phyloP scores from a whole-genome alignment of 495 filamentous ascomycete species.

The Clavariopsis aquatica region DNA sequence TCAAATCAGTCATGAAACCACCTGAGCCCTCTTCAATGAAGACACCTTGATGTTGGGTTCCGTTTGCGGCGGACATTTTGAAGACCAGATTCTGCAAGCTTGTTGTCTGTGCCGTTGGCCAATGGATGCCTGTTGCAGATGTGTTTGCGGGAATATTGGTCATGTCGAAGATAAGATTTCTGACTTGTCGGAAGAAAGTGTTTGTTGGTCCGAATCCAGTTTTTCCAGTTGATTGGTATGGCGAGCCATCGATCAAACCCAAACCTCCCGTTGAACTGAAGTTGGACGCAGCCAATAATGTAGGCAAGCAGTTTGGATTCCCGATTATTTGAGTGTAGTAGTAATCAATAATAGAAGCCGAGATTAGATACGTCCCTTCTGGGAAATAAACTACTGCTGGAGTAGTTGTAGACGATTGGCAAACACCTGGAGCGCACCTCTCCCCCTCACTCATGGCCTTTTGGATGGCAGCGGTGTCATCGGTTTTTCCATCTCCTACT shows the following conservation, averaged over 20 bases:
- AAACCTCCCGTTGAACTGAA: conserved; percentile 57
- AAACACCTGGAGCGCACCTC: conserved; percentile 41
- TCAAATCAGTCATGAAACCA: conserved; percentile 64
- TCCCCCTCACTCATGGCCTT: conserved; percentile 42
- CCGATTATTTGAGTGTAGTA: conserved; percentile 47
- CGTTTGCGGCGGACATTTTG: conserved; percentile 63
- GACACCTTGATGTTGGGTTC: conserved; percentile 83
- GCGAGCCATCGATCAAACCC: conserved; percentile 60
- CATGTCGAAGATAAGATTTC: conserved; percentile 75
- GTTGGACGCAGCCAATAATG: conserved; percentile 63
- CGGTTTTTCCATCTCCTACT: conserved; percentile 51
- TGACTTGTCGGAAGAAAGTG: conserved; percentile 75
- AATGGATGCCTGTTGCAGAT: conserved; percentile 69
- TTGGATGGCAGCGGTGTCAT: conserved; percentile 57
- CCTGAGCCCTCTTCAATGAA: conserved; percentile 77
- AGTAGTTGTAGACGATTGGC: conserved; percentile 50
- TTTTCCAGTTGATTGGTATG: conserved; percentile 33
- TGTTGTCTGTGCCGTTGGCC: conserved; percentile 70
- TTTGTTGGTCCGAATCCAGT: conserved; percentile 57
- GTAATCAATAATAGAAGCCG: conserved; percentile 43
- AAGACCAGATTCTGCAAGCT: conserved; percentile 79
- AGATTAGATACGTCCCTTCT: conserved; percentile 51
- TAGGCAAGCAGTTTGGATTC: conserved; percentile 63
- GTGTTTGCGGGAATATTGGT: conserved; percentile 59
- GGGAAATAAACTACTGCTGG: conserved; percentile 63